phyloP scores from a whole-genome alignment of 2,329 filamentous ascomycete genomes.

The Shiraia sp. region DNA sequence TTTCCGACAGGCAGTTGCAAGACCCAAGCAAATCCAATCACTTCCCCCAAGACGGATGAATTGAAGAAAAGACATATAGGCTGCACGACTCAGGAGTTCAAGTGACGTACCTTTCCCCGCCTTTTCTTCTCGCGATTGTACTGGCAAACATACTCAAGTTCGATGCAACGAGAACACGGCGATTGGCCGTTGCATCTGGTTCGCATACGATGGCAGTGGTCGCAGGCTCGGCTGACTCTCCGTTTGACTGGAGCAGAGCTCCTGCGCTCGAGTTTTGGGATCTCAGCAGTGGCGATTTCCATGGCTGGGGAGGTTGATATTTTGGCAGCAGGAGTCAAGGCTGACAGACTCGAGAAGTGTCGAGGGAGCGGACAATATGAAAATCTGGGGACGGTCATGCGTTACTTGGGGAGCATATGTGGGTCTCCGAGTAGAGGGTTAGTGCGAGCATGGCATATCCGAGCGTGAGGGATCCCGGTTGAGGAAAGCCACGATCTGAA shows the following conservation, averaged over 20 bases:
- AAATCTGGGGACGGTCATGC: conserved; percentile 39
- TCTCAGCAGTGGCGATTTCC: conserved; percentile 31
- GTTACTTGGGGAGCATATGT: conserved; percentile 42
- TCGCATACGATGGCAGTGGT: conserved; percentile 92
- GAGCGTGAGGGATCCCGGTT: conserved; percentile 31
- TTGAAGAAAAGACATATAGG: no score
- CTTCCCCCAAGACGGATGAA: background rate
- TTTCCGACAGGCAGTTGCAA: background rate
- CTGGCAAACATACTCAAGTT: conserved; percentile 81
- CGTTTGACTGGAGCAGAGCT: conserved; percentile 70
- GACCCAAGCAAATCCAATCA: background rate
- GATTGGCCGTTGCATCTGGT: conserved; percentile 93
- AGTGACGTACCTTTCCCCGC: conserved; percentile 82
- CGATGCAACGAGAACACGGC: conserved; percentile 85
- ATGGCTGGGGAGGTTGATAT: conserved; percentile 20
- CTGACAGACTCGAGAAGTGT: background rate
- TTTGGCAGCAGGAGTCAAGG: background rate
- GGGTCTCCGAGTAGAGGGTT: conserved; percentile 38
- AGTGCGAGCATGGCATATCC: conserved; percentile 35
- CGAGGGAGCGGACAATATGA: conserved; percentile 26
- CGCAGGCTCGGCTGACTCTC: conserved; percentile 89
- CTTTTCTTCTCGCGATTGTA: conserved; percentile 93
- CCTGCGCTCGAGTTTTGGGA: conserved; percentile 37
- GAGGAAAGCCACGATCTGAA: conserved; percentile 36
- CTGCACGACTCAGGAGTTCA: conserved; percentile 1